Conservation (phyloP, 768 basidiomycete genomes). For the Auricularia sp. region DNA sequence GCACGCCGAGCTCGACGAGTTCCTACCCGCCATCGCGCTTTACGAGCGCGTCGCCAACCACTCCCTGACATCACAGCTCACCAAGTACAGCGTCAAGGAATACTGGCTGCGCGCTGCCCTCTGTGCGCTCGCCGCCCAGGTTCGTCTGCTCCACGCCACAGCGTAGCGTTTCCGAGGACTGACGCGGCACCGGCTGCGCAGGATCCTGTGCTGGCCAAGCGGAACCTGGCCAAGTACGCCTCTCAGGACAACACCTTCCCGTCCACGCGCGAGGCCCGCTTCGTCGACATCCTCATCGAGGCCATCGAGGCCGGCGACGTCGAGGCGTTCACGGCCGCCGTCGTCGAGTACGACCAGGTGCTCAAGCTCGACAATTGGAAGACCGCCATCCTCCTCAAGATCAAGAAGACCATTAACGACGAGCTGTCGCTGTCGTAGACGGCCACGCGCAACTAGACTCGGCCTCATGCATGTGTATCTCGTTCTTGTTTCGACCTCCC, state of each 20-base stretch:
- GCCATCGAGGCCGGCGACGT: conserved; percentile 61
- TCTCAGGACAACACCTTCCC: conserved; percentile 78
- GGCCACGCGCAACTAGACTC: neutral
- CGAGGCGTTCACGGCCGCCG: conserved; percentile 68
- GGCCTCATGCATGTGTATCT: neutral
- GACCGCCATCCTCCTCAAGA: conserved; percentile 78
- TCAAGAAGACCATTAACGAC: conserved; percentile 70
- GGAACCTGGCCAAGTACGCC: conserved; percentile 67
- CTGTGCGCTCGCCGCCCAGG: conserved; percentile 80
- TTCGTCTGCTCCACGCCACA: conserved; percentile 28
- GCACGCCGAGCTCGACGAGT: conserved; percentile 82
- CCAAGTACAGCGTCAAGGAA: conserved; percentile 98
- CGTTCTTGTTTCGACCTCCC: neutral
- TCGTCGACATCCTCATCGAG: conserved; percentile 67
- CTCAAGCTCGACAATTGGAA: conserved; percentile 95
- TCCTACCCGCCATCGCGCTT: conserved; percentile 69
- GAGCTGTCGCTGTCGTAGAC: conserved; percentile 29
- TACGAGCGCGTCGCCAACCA: conserved; percentile 87
- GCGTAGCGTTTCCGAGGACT: neutral
- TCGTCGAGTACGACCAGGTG: conserved; percentile 87
- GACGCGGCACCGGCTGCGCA: conserved; percentile 20
- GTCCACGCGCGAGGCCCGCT: conserved; percentile 87
- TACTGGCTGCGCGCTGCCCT: conserved; percentile 85
- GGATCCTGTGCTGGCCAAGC: conserved; percentile 77
- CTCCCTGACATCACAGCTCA: conserved; percentile 68